phyloP scores from a whole-genome alignment of 345 rosid genomes.

The Euphorbia tirucalli region DNA sequence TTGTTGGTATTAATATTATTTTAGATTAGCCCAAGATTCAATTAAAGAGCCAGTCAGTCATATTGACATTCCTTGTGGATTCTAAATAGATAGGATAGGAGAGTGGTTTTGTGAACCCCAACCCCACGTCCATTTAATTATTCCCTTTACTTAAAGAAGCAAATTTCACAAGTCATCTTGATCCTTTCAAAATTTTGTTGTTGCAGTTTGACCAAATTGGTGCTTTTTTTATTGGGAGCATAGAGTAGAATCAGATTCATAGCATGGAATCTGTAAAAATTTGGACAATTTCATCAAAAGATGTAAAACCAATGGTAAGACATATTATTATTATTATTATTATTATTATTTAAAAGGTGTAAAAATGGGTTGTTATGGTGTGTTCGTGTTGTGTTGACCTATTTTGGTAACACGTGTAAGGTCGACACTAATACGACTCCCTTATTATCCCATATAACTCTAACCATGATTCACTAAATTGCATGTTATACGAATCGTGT shows the following conservation, averaged over 20 bases:
- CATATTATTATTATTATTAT: too few relatives aligned
- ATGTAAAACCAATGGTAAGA: neutral
- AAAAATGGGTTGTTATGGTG: too few relatives aligned
- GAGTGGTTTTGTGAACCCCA: neutral
- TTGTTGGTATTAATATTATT: constrained; percentile 12
- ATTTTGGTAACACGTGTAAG: too few relatives aligned
- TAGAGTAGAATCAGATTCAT: neutral
- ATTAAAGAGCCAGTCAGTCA: constrained; percentile 48
- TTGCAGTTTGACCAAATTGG: constrained; percentile 11
- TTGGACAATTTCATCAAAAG: neutral
- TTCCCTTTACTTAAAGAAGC: neutral
- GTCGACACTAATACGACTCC: too few relatives aligned
- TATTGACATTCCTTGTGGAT: constrained; percentile 16
- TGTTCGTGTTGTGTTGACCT: too few relatives aligned
- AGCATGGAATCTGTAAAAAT: neutral
- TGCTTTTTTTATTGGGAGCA: neutral
- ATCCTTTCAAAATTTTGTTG: neutral
- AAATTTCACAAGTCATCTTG: neutral
- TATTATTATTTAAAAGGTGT: too few relatives aligned
- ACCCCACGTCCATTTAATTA: neutral
- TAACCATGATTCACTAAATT: too few relatives aligned
- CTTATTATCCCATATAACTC: too few relatives aligned
- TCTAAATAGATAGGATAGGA: neutral
- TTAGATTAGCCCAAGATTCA: constrained; percentile 54
- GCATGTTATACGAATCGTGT: too few relatives aligned